Percentiles rank a stretch among this genome's conserved stretches.
These are phyloP conservation scores for Breviolum minutum DNA, from an alignment of 73 alveolate genomes.

Conservation along the genomic window DNA sequence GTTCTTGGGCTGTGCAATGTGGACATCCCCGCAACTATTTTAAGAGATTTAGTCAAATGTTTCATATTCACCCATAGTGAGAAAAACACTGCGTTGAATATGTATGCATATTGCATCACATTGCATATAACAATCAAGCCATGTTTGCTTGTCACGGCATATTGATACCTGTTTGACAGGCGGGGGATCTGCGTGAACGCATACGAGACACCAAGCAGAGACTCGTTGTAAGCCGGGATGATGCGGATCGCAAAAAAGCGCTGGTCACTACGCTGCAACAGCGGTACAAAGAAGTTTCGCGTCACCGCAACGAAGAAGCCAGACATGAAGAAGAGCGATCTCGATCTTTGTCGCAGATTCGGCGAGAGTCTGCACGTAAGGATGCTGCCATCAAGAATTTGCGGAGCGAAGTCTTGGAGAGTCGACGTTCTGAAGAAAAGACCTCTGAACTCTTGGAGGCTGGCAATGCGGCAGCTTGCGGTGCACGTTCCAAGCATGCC, in stretches of 20 bases:
- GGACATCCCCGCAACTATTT: no score
- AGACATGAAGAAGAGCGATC: slow-evolving; percentile 1
- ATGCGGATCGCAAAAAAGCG: slow-evolving; percentile 56
- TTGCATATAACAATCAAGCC: no score
- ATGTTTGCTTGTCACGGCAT: no score
- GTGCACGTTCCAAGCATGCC: slow-evolving; percentile 33
- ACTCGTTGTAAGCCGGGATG: slow-evolving; percentile 39
- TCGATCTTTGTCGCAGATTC: slow-evolving; percentile 35
- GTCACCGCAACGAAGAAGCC: slow-evolving; percentile 10
- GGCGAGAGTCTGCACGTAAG: slow-evolving; percentile 42
- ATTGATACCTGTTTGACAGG: neutral
- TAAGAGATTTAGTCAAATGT: no score
- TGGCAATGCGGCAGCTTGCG: neutral
- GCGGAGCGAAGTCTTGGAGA: slow-evolving; percentile 29
- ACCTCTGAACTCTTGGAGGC: slow-evolving; percentile 16
- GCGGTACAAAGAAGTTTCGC: slow-evolving; percentile 27
- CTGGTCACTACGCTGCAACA: slow-evolving; percentile 49
- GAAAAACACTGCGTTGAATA: neutral
- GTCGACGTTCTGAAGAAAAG: slow-evolving; percentile 8
- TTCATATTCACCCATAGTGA: no score
- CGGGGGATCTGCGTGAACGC: slow-evolving; percentile 49
- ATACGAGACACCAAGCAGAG: slow-evolving; percentile 54
- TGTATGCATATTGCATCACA: neutral
- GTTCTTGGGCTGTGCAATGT: no score
- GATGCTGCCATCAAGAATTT: slow-evolving; percentile 69